Conservation (phyloP, 73 alveolate species). For the Paramecium pentaurelia region DNA sequence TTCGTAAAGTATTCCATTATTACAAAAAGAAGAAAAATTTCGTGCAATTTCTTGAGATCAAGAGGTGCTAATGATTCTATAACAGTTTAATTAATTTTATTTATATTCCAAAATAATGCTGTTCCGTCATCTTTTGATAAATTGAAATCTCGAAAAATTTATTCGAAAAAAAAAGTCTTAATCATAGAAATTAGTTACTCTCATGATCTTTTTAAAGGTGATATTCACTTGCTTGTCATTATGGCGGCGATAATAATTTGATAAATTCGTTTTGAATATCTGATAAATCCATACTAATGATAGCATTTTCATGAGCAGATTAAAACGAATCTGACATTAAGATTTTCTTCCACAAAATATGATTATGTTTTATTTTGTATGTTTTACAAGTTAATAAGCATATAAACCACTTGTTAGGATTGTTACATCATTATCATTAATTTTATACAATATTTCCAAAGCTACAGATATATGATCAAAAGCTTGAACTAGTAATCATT, state of each 20-base stretch:
- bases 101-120: neutral
- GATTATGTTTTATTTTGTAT: neutral
- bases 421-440: neutral
- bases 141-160: neutral
- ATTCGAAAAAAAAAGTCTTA: neutral
- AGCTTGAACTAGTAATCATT: neutral
- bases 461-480: neutral
- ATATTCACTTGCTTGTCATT: neutral
- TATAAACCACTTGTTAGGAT: neutral
- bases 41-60: neutral
- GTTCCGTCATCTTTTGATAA: neutral
- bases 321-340: neutral
- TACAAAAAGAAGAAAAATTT: neutral
- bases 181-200: neutral
- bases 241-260: neutral
- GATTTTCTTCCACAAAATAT: neutral
- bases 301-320: neutral
- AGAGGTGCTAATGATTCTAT: neutral
- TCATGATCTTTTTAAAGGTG: neutral
- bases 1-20: neutral
- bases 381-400: neutral
- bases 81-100: too few species aligned
- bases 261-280: neutral
- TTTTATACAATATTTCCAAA: neutral
- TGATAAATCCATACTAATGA: neutral